Base-by-base conservation (phyloP, 345 rosid species). In the Brassica cretica region DNA sequence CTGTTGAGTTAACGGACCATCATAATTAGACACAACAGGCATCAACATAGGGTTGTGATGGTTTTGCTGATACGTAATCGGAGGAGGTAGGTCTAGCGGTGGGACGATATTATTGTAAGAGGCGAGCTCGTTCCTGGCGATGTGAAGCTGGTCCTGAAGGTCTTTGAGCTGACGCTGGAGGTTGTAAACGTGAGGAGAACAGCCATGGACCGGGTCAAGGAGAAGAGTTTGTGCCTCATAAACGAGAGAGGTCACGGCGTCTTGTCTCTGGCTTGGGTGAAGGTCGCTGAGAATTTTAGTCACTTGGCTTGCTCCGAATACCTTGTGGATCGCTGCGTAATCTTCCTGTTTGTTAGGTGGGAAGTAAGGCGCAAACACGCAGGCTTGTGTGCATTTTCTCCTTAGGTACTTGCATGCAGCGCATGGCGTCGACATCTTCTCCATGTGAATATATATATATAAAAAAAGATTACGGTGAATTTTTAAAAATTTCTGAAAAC, bases 121-220 rank as follows among this genome's bases (percentile, higher is more conserved):
- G 56, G 19, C 56, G 8, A 51, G 18, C 7, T 51, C 19, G 56
- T 51, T 51, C 56, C 19, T 51, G 16, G 56, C 18, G 56, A 51
- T n/a, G 5, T 51, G 56, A 46, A 46, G 55, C 5, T 49, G 56
- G 12, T 2, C 11, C 49, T 84, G 84, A 18, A 87, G 37, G 46
- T 80, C 79, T 72, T 83, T 83, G 3, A 90, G 84, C 66, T 73
- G 76, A 66, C 85, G 86, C 51, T 90, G 89, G n/a, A 93, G 89
- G 68, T 81, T 49, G 7, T 86, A 67, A 70, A 93, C 84, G 14
- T 84, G 64, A 3, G 84, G 86, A 16, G 84, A 84, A 12, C 93
- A 89, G 27, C 97, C 95, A 8, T 87, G 77, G 6, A 93, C 85
- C 0, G 93, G 96, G 24, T 93, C 97, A 0, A 64, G 86, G 46